Conservation (phyloP, 495 filamentous ascomycete genomes). For the Pseudotulostoma volvatum region DNA sequence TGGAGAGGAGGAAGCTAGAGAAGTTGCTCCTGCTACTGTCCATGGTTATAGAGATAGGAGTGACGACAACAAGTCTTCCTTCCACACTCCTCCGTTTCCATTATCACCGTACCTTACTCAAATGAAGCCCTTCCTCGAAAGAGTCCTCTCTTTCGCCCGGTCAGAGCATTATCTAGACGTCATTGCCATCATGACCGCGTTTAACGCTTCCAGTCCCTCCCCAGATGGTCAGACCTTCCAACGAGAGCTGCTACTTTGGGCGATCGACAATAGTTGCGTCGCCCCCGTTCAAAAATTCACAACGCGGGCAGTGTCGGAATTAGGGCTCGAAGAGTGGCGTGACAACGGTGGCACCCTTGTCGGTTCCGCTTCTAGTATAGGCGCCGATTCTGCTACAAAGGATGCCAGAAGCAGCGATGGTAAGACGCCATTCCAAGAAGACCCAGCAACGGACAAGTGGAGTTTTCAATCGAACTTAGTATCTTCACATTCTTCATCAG, state of each 20-base stretch:
- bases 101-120: too few relatives aligned
- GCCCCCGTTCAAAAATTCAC: constrained; percentile 38
- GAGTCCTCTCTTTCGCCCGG: constrained; percentile 34
- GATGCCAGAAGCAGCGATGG: too few relatives aligned
- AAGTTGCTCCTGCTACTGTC: constrained; percentile 11
- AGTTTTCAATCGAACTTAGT: too few relatives aligned
- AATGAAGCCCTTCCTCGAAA: constrained; percentile 31
- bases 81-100: too few relatives aligned
- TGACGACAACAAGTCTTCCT: constrained; percentile 1
- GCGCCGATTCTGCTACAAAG: too few relatives aligned
- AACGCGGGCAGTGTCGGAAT: constrained; percentile 22
- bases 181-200: constrained; percentile 63
- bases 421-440: constrained; percentile 4
- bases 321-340: constrained; percentile 42
- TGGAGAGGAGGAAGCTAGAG: constrained; percentile 12
- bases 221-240: constrained; percentile 36
- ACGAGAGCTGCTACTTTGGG: constrained; percentile 63
- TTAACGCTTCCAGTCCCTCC: too few relatives aligned
- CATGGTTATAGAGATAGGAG: too few relatives aligned
- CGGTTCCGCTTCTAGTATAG: too few relatives aligned
- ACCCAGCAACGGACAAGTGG: not conserved
- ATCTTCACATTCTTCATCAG: not conserved
- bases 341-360: constrained; percentile 31
- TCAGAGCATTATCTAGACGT: constrained; percentile 47
- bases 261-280: constrained; percentile 21